Percentiles rank a stretch among this genome's conserved stretches.
phyloP scores from a whole-genome alignment of 495 filamentous ascomycete genomes.

The Cercophora samala region DNA sequence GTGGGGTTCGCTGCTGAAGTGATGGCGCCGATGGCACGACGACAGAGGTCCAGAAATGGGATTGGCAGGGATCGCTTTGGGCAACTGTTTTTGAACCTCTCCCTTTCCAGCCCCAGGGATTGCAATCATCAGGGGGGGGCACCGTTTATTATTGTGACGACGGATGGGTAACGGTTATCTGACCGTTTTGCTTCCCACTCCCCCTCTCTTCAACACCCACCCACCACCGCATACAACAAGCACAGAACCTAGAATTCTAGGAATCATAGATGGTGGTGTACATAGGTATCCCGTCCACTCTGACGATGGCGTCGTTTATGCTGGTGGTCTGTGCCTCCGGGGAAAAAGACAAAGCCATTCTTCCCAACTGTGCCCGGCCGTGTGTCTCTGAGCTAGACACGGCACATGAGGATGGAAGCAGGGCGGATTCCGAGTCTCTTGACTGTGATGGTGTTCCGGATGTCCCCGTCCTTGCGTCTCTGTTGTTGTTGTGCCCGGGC shows the following conservation, averaged over 20 bases:
- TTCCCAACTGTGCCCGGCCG: not conserved
- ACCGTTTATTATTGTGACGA: not conserved
- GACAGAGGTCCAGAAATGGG: not conserved
- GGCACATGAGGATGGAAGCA: not conserved
- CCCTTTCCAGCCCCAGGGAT: constrained; percentile 2
- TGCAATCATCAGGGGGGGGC: not conserved
- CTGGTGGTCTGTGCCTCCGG: constrained; percentile 1
- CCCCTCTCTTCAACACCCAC: not conserved
- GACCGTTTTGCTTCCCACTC: not conserved
- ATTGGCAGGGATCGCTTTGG: not conserved
- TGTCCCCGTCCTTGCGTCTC: not conserved
- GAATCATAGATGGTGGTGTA: not conserved
- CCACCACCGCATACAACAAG: not conserved
- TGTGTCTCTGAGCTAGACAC: not conserved
- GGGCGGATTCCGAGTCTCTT: not conserved
- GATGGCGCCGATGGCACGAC: not conserved
- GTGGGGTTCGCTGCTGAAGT: constrained; percentile 9
- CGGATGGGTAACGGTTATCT: not conserved
- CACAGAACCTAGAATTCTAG: not conserved
- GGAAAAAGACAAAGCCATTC: constrained; percentile 6
- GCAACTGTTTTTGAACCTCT: not conserved
- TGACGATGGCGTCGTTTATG: constrained; percentile 2
- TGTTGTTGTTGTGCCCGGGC: not conserved
- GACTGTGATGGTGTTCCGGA: not conserved
- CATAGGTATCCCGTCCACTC: not conserved